phyloP scores from a whole-genome alignment of 2,329 filamentous ascomycete species.

The Myrmaecium sp. region DNA sequence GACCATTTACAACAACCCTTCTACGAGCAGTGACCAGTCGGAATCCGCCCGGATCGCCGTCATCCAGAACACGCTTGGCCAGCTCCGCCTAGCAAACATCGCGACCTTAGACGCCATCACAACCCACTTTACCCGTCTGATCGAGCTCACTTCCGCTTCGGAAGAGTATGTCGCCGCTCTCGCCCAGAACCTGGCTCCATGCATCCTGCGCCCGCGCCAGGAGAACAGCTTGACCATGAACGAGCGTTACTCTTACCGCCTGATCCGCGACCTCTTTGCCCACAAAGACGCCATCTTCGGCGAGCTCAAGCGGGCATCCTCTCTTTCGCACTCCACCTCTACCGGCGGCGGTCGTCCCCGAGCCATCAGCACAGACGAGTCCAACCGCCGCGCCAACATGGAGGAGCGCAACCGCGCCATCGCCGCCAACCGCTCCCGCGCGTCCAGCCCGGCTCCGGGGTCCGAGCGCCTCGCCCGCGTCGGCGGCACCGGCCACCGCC shows the following conservation, averaged over 20 bases:
- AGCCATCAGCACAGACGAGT: constrained; percentile 88
- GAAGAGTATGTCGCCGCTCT: constrained; percentile 66
- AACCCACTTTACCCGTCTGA: constrained; percentile 92
- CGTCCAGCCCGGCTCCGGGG: constrained; percentile 53
- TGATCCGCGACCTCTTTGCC: constrained; percentile 79
- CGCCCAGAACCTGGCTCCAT: constrained; percentile 61
- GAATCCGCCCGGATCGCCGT: constrained; percentile 73
- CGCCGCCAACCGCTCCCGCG: constrained; percentile 46
- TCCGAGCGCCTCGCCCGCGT: constrained; percentile 24
- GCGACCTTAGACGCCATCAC: constrained; percentile 96
- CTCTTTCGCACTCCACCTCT: constrained; percentile 47
- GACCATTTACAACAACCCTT: constrained; percentile 66
- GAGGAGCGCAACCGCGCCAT: constrained; percentile 81
- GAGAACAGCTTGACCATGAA: constrained; percentile 90
- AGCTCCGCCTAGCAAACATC: constrained; percentile 90
- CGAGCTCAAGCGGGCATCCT: constrained; percentile 82
- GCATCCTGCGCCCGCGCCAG: constrained; percentile 69
- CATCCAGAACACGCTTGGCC: constrained; percentile 86
- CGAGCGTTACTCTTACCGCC: constrained; percentile 78
- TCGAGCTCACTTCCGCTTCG: constrained; percentile 91
- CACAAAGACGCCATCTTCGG: constrained; percentile 94
- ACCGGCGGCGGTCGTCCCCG: constrained; percentile 48
- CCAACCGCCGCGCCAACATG: constrained; percentile 82
- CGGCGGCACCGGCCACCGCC: no score
- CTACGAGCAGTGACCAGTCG: constrained; percentile 43